A percentile compares a stretch with the other conserved stretches of the same genome.
Evolutionary conservation across 768 basidiomycete genomes (phyloP).

Genomic region (Arthromyces matolae): DNA sequence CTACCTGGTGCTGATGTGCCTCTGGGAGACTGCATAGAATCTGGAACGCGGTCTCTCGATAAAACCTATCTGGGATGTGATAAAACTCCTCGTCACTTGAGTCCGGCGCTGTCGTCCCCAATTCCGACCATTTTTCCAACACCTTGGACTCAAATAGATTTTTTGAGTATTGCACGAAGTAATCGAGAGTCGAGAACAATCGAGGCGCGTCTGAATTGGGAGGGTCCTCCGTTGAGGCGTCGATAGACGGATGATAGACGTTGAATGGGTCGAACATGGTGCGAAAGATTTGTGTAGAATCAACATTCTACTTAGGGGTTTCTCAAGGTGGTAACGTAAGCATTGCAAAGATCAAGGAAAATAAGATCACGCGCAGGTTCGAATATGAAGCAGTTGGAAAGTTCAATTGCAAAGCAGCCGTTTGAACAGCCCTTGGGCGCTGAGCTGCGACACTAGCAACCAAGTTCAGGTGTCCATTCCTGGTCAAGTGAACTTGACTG

Average conservation of each 20-base stretch:
- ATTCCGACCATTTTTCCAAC: neutral
- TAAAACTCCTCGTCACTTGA: neutral
- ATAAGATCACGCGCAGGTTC: too few species aligned
- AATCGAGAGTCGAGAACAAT: neutral
- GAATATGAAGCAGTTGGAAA: too few species aligned
- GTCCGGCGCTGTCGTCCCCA: too few species aligned
- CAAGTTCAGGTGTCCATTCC: too few species aligned
- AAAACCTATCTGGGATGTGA: neutral
- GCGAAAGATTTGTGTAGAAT: too few species aligned
- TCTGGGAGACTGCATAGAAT: neutral
- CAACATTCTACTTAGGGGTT: too few species aligned
- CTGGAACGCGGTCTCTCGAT: neutral
- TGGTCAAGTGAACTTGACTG: too few species aligned
- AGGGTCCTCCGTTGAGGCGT: neutral
- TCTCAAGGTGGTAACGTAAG: too few species aligned
- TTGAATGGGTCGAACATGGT: constrained; percentile 1
- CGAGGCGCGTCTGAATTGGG: neutral
- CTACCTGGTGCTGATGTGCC: neutral
- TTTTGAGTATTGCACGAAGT: neutral
- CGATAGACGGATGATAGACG: neutral
- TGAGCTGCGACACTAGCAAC: too few species aligned
- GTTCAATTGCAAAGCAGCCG: too few species aligned
- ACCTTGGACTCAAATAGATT: neutral
- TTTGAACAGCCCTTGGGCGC: too few species aligned
- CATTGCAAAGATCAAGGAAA: too few species aligned